Evolutionary conservation across 1,139 yeast genomes (phyloP), one percentile per base, ranked within the genome.

Genomic region (Taiozyma sp.): DNA sequence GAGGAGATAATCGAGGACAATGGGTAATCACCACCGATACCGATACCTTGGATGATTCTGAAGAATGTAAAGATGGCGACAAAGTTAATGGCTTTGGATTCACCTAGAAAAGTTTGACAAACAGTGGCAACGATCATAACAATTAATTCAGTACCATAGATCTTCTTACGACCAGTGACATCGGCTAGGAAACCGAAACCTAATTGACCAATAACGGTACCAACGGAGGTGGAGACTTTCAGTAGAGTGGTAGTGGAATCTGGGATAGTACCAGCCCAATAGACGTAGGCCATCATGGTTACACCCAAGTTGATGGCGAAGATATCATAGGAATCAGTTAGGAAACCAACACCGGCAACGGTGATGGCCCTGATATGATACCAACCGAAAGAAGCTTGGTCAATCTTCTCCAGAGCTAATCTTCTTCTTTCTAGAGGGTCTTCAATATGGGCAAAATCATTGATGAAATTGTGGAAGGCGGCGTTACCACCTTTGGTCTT

Each of bases 1-100:
- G 96, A 84, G 12, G 96, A 85, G 62, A 88, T 88, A 70, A 88
- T 86, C 43, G 98, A 93, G 44, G 98, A 91, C 72, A 93, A 82
- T 63, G 99, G 99, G 73, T 93, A 93, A 74, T 93, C 99, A 79
- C 98, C 99, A 76, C 99, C 99, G 65, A 93, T 95, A 83, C 99
- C 99, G 64, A 93, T 84, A 76, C 96, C 96, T 89, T 84, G 84
- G 56, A 87, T 66, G 58, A 88, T 83, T 80, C 96, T 84, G 71
- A 82, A 83, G 61, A 85, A 82, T n/a, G 84, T 72, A 57, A 88
- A 76, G 51, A 87, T 76, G 49, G 92, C 96, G 48, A 81, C 81
- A 64, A 88, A 86, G 68, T 76, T 78, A 57, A 88, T 71, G 56
- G 86, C 92, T 34, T 88, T 81, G 29, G 95, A 79, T 8, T 69